These are phyloP conservation scores for Boletus reticulatus DNA, from an alignment of 768 basidiomycete species.

Conservation along the genomic window DNA sequence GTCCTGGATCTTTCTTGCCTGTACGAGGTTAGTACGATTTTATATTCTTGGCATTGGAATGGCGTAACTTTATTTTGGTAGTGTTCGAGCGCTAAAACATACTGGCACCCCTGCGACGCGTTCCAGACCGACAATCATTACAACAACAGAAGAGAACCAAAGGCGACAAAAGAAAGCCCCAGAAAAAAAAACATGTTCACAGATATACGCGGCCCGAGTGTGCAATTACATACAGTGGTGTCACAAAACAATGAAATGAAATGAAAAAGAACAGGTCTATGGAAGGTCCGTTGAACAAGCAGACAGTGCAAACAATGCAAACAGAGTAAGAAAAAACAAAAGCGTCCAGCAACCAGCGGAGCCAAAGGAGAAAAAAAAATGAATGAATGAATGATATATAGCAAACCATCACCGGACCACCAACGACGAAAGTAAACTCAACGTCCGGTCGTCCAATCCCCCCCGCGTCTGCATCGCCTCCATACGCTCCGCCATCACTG, in stretches of 20 bases:
- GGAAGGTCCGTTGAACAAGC: not conserved
- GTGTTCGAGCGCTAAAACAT: no score
- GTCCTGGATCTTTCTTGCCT: no score
- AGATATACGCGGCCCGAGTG: not conserved
- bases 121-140: no score
- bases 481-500: conserved; percentile 18
- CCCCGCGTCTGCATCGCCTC: conserved; percentile 36
- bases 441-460: conserved; percentile 47
- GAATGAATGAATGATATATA: not conserved
- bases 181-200: not conserved
- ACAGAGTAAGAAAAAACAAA: not conserved
- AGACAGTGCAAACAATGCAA: no score
- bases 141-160: no score
- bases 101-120: no score
- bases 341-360: not conserved
- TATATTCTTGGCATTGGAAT: no score
- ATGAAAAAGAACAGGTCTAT: not conserved
- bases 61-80: no score
- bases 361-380: not conserved
- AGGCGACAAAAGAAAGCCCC: not conserved
- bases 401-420: conserved; percentile 16
- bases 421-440: conserved; percentile 42
- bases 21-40: no score
- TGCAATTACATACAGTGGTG: conserved; percentile 1
- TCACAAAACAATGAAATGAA: not conserved